phyloP scores from a whole-genome alignment of 768 basidiomycete genomes.

The Tulasnella sp. region DNA sequence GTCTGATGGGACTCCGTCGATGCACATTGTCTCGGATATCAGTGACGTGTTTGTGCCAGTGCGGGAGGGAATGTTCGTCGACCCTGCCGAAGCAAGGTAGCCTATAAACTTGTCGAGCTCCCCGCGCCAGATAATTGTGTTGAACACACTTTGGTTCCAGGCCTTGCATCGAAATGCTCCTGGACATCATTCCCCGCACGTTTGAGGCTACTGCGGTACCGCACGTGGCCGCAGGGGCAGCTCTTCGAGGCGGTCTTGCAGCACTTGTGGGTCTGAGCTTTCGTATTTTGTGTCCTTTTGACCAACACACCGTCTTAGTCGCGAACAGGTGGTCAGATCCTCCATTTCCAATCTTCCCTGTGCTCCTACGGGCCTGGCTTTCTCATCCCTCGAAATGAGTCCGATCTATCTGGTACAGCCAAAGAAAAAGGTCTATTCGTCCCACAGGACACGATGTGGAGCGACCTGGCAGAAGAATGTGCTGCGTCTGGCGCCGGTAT shows the following conservation, averaged over 20 bases:
- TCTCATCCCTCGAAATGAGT: slow-evolving; percentile 48
- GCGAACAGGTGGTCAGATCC: slow-evolving; percentile 56
- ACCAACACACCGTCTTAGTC: not conserved
- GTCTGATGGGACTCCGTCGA: slow-evolving; percentile 41
- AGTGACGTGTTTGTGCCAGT: slow-evolving; percentile 89
- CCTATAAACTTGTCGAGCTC: slow-evolving; percentile 20
- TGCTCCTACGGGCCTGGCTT: slow-evolving; percentile 67
- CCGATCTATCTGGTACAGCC: slow-evolving; percentile 64
- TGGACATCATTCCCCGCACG: slow-evolving; percentile 54
- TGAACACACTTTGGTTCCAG: slow-evolving; percentile 28
- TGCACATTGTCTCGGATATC: slow-evolving; percentile 78
- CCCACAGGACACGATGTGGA: slow-evolving; percentile 73
- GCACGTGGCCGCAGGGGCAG: slow-evolving; percentile 69
- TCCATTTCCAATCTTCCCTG: slow-evolving; percentile 58
- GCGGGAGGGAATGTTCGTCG: slow-evolving; percentile 59
- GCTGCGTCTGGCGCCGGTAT: slow-evolving; percentile 85
- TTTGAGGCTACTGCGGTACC: slow-evolving; percentile 39
- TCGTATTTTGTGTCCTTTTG: slow-evolving; percentile 14
- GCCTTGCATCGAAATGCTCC: slow-evolving; percentile 50
- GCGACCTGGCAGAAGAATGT: slow-evolving; percentile 74
- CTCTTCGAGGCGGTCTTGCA: slow-evolving; percentile 58
- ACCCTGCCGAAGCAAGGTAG: slow-evolving; percentile 61
- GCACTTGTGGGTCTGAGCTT: slow-evolving; percentile 45
- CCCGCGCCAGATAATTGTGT: not conserved
- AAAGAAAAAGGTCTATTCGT: slow-evolving; percentile 75